These are phyloP conservation scores for Prunus yedoensis DNA, from an alignment of 331 rosid genomes.

Conservation along the genomic window DNA sequence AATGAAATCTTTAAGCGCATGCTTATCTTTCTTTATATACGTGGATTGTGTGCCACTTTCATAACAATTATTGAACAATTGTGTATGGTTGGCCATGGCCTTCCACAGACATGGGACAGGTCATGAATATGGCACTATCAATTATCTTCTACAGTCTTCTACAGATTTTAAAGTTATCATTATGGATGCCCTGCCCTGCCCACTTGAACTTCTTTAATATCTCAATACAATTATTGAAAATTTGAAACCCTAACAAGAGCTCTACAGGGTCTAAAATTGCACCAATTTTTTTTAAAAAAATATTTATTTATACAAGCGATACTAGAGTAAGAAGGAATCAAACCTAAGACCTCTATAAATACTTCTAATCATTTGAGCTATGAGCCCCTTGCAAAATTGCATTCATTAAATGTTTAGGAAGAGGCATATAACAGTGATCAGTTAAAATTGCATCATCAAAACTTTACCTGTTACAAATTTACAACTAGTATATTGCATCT, in stretches of 20 bases:
- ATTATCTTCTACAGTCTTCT: neutral
- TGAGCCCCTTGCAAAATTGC: no score
- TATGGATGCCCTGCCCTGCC: neutral
- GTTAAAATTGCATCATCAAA: no score
- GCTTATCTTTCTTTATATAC: neutral
- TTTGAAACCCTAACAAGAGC: neutral
- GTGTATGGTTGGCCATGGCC: conserved; percentile 3
- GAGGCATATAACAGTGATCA: no score
- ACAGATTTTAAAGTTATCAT: conserved; percentile 2
- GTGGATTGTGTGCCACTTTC: neutral
- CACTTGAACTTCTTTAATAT: neutral
- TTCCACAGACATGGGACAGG: conserved; percentile 3
- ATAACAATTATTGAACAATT: neutral
- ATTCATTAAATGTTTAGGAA: no score
- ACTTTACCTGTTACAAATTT: no score
- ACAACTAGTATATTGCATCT: no score
- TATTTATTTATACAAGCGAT: no score
- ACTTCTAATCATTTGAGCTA: no score
- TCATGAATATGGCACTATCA: neutral
- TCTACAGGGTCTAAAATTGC: no score
- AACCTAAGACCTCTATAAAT: no score
- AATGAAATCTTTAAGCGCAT: neutral
- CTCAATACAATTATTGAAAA: conserved; percentile 3
- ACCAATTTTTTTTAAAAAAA: no score
- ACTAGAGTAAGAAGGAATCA: no score